Evolutionary conservation across 2,329 filamentous ascomycete genomes (phyloP), one percentile per base, ranked within the genome.

Genomic region (Tolypocladium endophyticum): DNA sequence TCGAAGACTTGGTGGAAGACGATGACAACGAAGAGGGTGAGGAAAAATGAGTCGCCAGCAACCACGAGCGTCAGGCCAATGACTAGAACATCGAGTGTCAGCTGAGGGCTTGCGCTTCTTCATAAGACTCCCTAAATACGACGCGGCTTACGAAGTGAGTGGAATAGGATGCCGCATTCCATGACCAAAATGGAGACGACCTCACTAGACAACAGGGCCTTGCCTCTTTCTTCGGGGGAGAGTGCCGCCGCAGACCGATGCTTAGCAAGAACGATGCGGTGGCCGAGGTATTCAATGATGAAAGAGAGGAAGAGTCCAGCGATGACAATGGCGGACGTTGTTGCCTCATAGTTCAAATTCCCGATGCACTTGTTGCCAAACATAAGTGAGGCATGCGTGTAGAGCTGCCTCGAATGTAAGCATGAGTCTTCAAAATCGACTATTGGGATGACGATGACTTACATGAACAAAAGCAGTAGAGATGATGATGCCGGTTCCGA

Each of bases 1-100:
- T 91, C 88, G 66, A 92, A 90, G 76, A 89, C 84, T 67, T 91
- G 88, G 68, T 91, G 88, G 74, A 91, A 90, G 60, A 90, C 74
- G 60, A 92, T 89, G 58, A 91, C 88, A 52, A 82, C 70, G 61
- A 83, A 82, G n/a, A 85, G 76, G 1, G 80, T 83, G 58, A 79
- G 69, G 72, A 84, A 84, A 65, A 79, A 81, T 43, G 73, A 75
- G 64, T 85, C 82, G 3, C 77, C 81, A 0, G 82, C 76, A 2
- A 86, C 82, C n/a, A 84, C 82, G 1, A 87, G 77, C 0, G 85
- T 86, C 41, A 88, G 71, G 28, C 84, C 83, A 43, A 88, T 85
- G 9, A 88, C 82, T 84, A 33, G 23, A 58, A 36, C 33, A 8
- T 23, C 6, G 16, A 25, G 14, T 56, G 47, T 53, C 36, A 38